These are phyloP conservation scores for Candida awuae DNA, from an alignment of 805 yeast species.

Conservation along the genomic window DNA sequence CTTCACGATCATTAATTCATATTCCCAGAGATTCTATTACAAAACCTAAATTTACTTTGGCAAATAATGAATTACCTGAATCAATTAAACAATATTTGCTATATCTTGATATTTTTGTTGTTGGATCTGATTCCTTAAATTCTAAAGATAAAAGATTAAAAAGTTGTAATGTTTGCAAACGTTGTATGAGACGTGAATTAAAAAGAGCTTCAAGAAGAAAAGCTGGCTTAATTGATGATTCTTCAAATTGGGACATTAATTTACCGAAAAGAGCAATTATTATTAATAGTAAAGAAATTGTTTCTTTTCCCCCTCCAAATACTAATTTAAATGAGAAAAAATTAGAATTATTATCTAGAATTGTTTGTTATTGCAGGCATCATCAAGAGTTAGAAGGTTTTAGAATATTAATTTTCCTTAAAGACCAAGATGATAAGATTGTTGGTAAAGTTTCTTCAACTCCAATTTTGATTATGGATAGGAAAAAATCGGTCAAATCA, in stretches of 20 bases:
- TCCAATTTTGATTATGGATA: constrained; percentile 87
- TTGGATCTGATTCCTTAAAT: constrained; percentile 26
- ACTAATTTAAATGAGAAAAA: constrained; percentile 28
- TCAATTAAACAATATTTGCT: constrained; percentile 47
- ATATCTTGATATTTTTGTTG: constrained; percentile 72
- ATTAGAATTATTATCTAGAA: constrained; percentile 55
- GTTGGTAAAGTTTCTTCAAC: constrained; percentile 66
- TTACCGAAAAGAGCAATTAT: constrained; percentile 76
- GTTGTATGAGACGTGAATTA: constrained; percentile 88
- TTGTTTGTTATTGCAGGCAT: constrained; percentile 94
- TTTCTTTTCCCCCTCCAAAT: constrained; percentile 59
- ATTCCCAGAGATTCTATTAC: constrained; percentile 84
- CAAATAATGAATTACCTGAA: constrained; percentile 37
- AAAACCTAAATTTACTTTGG: constrained; percentile 72
- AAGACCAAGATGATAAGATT: constrained; percentile 50
- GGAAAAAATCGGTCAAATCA: constrained; percentile 58
- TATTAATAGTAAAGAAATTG: constrained; percentile 84
- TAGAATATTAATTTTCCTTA: constrained; percentile 58
- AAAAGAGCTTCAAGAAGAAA: constrained; percentile 92
- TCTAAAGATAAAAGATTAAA: constrained; percentile 15
- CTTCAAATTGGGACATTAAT: constrained; percentile 67
- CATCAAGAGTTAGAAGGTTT: constrained; percentile 87
- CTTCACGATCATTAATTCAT: constrained; percentile 63
- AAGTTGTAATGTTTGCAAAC: constrained; percentile 69
- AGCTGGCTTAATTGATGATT: constrained; percentile 65